Evolutionary conservation across 2,329 filamentous ascomycete genomes (phyloP), one percentile per base, ranked within the genome.

Genomic region (Aspergillus pseudoglaucus): DNA sequence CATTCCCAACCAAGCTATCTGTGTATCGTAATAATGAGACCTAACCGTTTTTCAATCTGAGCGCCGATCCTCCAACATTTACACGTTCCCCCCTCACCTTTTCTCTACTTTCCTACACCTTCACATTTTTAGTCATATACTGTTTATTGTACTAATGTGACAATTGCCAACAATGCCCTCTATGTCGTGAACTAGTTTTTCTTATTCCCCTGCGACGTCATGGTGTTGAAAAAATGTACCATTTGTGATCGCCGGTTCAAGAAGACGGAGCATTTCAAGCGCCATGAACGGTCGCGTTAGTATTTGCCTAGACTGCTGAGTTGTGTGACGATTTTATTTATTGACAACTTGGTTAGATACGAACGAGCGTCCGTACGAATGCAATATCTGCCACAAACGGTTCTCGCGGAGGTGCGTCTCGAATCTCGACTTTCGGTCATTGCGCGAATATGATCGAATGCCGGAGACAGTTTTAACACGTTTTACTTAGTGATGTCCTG

Each of bases 261-360:
- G 52, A 79, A 79, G 62, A 75, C 74, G 25, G 76, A 78, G 58
- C 76, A 79, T 62, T 73, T 76, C 56, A 78, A 78, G 59, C 71
- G 76, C 38, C 76, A 79, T 60, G 75, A 78, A 58, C 70, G 76
- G 57, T 78, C 76, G 48, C 76, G 76, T 79, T 65, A 58, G 75
- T 67, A 46, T 47, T 50, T 42, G 2, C n/a, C n/a, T 17, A 35
- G 33, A 6, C 3, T 9, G 2, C 15, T 35, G 14, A n/a, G 14
- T 35, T n/a, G 6, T 15, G 33, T 17, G 33, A 6, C 17, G 14
- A 3, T 9, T 35, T 2, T 17, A 17, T n/a, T 35, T 35, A 35
- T 8, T 44, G 17, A 32, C 25, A 56, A 46, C 22, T 33, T 5
- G 30, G 20, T n/a, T 50, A 79, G 76, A 79, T 59, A 79, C 76